Conservation (phyloP, 805 yeast species). For the Yamadazyma nakazawae region DNA sequence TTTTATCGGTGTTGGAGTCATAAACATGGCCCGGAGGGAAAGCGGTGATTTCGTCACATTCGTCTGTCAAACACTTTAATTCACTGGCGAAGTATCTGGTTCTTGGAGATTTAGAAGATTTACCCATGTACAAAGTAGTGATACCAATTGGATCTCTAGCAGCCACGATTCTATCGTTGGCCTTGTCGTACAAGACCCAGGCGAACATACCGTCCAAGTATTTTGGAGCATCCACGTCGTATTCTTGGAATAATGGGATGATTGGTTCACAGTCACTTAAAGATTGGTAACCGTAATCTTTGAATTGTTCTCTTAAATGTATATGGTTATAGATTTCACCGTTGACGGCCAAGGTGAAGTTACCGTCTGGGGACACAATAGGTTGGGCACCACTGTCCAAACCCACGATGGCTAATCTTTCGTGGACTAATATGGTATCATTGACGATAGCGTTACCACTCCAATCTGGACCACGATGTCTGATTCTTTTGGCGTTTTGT, state of each 20-base stretch:
- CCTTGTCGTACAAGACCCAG: slow-evolving; percentile 82
- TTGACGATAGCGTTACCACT: slow-evolving; percentile 80
- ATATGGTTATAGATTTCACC: slow-evolving; percentile 99
- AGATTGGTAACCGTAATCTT: slow-evolving; percentile 76
- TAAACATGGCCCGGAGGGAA: slow-evolving; percentile 99
- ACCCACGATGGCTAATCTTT: slow-evolving; percentile 96
- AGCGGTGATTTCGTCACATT: slow-evolving; percentile 87
- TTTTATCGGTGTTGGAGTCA: slow-evolving; percentile 83
- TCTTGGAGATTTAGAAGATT: slow-evolving; percentile 61
- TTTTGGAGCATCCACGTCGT: slow-evolving; percentile 88
- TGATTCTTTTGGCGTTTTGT: slow-evolving; percentile 84
- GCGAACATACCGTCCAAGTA: slow-evolving; percentile 98
- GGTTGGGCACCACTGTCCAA: slow-evolving; percentile 99
- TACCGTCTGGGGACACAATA: slow-evolving; percentile 73
- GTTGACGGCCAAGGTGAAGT: slow-evolving; percentile 79
- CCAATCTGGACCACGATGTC: slow-evolving; percentile 99
- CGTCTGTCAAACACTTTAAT: slow-evolving; percentile 88
- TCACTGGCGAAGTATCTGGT: slow-evolving; percentile 91
- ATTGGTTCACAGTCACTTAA: slow-evolving; percentile 96
- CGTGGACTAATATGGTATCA: slow-evolving; percentile 84
- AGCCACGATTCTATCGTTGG: slow-evolving; percentile 84
- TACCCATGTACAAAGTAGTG: slow-evolving; percentile 94
- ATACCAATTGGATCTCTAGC: slow-evolving; percentile 99
- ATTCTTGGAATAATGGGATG: slow-evolving; percentile 85
- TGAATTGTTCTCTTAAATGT: slow-evolving; percentile 71